Evolutionary conservation across 129 eudicot genomes (phyloP).

Genomic region (Kitagawia praeruptora): DNA sequence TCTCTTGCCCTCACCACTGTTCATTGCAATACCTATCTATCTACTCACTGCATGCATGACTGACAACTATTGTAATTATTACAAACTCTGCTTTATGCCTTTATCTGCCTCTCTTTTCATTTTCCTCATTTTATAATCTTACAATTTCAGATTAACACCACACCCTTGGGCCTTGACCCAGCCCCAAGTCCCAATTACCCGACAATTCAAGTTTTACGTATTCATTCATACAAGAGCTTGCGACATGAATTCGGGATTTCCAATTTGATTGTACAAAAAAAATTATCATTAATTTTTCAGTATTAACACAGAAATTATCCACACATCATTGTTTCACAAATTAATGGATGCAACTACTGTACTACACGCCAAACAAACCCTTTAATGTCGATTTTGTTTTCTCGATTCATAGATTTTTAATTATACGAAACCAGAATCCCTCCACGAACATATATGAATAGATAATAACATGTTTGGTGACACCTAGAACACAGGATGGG

Average conservation of each 20-base stretch:
- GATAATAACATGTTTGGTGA: not conserved
- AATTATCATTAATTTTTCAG: too few species aligned
- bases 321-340: too few species aligned
- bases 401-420: not conserved
- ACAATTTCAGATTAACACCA: too few species aligned
- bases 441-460: not conserved
- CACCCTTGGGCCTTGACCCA: too few species aligned
- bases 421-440: not conserved
- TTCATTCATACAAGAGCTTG: too few species aligned
- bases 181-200: too few species aligned
- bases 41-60: constrained; percentile 2
- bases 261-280: too few species aligned
- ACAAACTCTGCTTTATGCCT: not conserved
- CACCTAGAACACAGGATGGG: not conserved
- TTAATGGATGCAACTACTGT: too few species aligned
- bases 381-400: not conserved
- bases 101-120: not conserved
- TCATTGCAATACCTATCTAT: not conserved
- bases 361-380: not conserved
- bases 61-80: not conserved
- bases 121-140: too few species aligned
- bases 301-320: too few species aligned
- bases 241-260: too few species aligned
- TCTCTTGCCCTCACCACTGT: not conserved
- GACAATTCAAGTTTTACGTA: too few species aligned